Base-by-base conservation (phyloP, 192 early-diverging fungal species). In the Thamnidium elegans region DNA sequence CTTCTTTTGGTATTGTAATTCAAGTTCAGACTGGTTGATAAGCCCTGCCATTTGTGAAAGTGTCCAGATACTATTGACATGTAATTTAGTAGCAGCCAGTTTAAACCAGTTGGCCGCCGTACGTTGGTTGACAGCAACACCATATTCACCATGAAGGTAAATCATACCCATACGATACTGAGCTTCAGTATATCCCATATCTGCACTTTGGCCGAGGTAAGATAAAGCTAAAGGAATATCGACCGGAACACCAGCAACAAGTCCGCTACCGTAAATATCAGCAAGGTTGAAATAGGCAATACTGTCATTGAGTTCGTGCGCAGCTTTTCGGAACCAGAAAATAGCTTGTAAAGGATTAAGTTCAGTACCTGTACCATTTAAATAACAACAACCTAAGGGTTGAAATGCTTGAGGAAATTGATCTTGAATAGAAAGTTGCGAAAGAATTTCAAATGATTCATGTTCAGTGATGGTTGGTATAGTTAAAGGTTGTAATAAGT, bases 241-340 rank as follows among this genome's bases (percentile, higher is more conserved):
- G 4, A 21, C 23, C 14, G 36, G 58, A 5, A 36, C 36, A 11
- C 4, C 7, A 15, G 32, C 15, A n/a, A 30, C 36, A 11, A 42
- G n/a, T 7, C 62, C 62, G 39, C 19, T 34, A 21, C 31, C 50
- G 20, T 70, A 70, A 7, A 70, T 45, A 14, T 55, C 42, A 19
- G 60, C 68, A 9, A 70, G 17, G 26, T 64, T 55, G 11, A 63
- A 42, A 31, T 58, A 48, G 31, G 68, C 53, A 14, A 56, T 62
- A 13, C 39, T 55, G 31, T 70, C 68, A 10, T 63, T 63, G 11
- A 55, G 48, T 42, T 63, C 54, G 17, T 75, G 65, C 4, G 65
- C 69, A 54, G 74, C 46, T 10, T 62, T 58, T 42, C 52, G 47
- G 42, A 63, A 75, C 74, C 74, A 75, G n/a, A 15, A 26, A 10